These are phyloP conservation scores for Lentinus tigrinus DNA, from an alignment of 768 basidiomycete genomes.

Conservation along the genomic window DNA sequence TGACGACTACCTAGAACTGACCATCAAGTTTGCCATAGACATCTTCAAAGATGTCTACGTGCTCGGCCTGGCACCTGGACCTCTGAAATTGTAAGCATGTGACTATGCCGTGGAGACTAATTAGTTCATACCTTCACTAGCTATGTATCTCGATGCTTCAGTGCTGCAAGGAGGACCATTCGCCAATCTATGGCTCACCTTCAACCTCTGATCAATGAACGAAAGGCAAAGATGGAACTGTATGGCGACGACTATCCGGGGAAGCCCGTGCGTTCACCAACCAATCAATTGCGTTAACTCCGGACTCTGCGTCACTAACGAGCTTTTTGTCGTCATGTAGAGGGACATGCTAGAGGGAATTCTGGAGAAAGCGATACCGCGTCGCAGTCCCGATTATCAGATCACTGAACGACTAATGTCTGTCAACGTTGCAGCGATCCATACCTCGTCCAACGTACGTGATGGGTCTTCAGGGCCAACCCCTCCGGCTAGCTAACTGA, in stretches of 20 bases:
- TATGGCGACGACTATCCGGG: constrained; percentile 16
- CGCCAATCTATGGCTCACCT: constrained; percentile 6
- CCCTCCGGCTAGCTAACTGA: not conserved
- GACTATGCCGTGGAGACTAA: not conserved
- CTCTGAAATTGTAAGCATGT: not conserved
- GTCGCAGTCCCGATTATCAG: not conserved
- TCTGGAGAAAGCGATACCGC: not conserved
- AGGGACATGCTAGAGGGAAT: constrained; percentile 35
- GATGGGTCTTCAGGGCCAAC: not conserved
- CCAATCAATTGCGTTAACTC: not conserved
- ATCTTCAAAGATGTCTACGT: constrained; percentile 25
- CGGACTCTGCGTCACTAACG: too few species aligned
- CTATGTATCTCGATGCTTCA: constrained; percentile 4
- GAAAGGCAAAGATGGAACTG: constrained; percentile 14
- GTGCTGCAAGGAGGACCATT: constrained; percentile 8
- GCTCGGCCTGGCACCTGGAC: constrained; percentile 32
- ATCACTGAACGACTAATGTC: constrained; percentile 19
- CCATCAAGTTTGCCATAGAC: constrained; percentile 30
- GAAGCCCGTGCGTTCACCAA: constrained; percentile 27
- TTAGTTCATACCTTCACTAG: not conserved
- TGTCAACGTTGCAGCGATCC: constrained; percentile 39
- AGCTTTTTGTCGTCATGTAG: not conserved
- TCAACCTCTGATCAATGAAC: constrained; percentile 17
- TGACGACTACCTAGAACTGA: constrained; percentile 25
- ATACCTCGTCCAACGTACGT: constrained; percentile 33